Evolutionary conservation across 2,329 filamentous ascomycete species (phyloP).

Genomic region (Alternaria longipes): DNA sequence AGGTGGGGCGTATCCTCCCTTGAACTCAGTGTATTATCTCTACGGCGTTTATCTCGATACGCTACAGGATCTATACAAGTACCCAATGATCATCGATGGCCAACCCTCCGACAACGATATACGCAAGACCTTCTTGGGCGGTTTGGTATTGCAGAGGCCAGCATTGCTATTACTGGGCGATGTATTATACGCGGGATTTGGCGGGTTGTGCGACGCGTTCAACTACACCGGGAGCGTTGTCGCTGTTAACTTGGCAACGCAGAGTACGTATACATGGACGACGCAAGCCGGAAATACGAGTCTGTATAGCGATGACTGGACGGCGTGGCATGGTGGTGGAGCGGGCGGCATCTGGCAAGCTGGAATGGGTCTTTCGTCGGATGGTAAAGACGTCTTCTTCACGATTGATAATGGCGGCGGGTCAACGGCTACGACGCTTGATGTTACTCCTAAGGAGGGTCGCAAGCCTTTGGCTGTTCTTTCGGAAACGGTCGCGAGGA

Average conservation of each 20-base stretch:
- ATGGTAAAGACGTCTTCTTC: slow-evolving; percentile 33
- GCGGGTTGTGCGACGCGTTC: slow-evolving; percentile 65
- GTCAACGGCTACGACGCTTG: slow-evolving; percentile 4
- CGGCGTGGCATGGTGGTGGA: slow-evolving; percentile 27
- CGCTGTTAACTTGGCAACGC: slow-evolving; percentile 26
- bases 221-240: slow-evolving; percentile 59
- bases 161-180: slow-evolving; percentile 58
- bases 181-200: slow-evolving; percentile 63
- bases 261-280: slow-evolving; percentile 24
- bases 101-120: slow-evolving; percentile 58
- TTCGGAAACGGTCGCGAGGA: slow-evolving; percentile 20
- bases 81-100: slow-evolving; percentile 61
- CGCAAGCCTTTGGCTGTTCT: slow-evolving; percentile 18
- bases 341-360: slow-evolving; percentile 30
- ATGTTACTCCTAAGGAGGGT: slow-evolving; percentile 8
- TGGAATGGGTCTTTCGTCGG: slow-evolving; percentile 26
- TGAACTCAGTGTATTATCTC: slow-evolving; percentile 54
- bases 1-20: slow-evolving; percentile 39
- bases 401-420: slow-evolving; percentile 25
- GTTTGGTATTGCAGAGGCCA: slow-evolving; percentile 63
- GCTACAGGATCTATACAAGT: slow-evolving; percentile 53
- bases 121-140: slow-evolving; percentile 61
- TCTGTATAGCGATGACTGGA: slow-evolving; percentile 28
- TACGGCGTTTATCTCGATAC: slow-evolving; percentile 54
- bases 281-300: slow-evolving; percentile 25